Conservation (phyloP, 2,329 filamentous ascomycete species). For the Aspergillus arachidicola region DNA sequence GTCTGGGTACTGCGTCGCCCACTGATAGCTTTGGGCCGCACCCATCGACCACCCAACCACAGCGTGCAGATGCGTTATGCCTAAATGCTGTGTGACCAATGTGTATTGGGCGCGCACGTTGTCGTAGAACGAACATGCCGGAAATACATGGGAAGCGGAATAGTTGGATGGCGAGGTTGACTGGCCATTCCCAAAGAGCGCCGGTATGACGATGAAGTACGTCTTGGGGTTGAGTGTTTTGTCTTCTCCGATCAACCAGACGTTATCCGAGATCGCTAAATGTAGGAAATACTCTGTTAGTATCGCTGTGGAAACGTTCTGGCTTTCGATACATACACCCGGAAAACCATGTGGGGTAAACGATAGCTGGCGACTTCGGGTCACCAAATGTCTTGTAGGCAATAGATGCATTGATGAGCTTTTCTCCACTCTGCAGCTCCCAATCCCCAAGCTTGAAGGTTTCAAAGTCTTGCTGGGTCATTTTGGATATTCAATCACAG, state of each 20-base stretch:
- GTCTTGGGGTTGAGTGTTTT: slow-evolving; percentile 66
- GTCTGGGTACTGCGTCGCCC: slow-evolving; percentile 63
- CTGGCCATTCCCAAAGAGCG: slow-evolving; percentile 70
- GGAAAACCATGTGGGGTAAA: slow-evolving; percentile 79
- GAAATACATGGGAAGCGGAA: slow-evolving; percentile 58
- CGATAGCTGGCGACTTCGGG: slow-evolving; percentile 62
- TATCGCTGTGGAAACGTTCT: background rate
- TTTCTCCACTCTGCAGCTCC: slow-evolving; percentile 65
- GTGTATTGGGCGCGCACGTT: slow-evolving; percentile 69
- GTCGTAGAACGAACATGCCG: slow-evolving; percentile 66
- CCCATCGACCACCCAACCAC: slow-evolving; percentile 75
- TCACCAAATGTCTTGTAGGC: slow-evolving; percentile 78
- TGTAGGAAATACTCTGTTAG: background rate
- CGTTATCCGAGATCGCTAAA: slow-evolving; percentile 65
- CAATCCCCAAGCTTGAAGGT: slow-evolving; percentile 67
- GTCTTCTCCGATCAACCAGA: slow-evolving; percentile 71
- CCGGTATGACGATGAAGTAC: slow-evolving; percentile 70
- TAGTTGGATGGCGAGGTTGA: slow-evolving; percentile 70
- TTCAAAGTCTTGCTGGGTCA: slow-evolving; percentile 42
- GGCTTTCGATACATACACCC: slow-evolving; percentile 48
- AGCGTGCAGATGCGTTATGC: slow-evolving; percentile 61
- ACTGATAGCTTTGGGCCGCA: slow-evolving; percentile 66
- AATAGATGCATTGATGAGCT: slow-evolving; percentile 65
- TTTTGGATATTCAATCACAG: background rate
- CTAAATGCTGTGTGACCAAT: slow-evolving; percentile 65